Conservation (phyloP, 345 rosid species). For the Rhodamnia argentea region DNA sequence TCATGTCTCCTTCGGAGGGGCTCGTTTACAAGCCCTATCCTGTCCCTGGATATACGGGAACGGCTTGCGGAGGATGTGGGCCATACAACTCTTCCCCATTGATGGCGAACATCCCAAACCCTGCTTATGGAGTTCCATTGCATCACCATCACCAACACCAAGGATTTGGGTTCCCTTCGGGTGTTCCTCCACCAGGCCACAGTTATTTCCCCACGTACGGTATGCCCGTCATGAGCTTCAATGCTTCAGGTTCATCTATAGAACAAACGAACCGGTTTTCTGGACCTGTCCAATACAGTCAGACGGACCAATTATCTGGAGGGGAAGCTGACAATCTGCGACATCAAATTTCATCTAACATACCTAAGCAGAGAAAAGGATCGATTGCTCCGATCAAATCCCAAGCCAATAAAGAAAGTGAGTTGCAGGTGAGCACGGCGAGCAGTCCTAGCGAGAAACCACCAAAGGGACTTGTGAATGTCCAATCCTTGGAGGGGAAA, state of each 20-base stretch:
- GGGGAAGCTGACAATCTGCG: conserved; percentile 26
- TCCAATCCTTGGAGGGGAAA: conserved; percentile 10
- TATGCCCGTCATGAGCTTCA: conserved; percentile 36
- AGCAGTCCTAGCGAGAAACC: conserved; percentile 29
- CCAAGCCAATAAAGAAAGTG: conserved; percentile 25
- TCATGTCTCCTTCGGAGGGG: conserved; percentile 91
- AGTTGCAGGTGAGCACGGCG: conserved; percentile 42
- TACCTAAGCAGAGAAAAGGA: conserved; percentile 17
- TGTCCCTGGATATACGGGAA: conserved; percentile 37
- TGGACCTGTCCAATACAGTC: conserved; percentile 14
- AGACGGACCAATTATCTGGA: conserved; percentile 17
- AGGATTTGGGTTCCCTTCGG: conserved; percentile 30
- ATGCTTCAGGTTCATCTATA: conserved; percentile 27
- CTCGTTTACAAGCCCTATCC: conserved; percentile 79
- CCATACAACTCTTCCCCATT: conserved; percentile 35
- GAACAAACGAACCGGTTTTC: conserved; percentile 39
- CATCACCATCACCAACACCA: conserved; percentile 24
- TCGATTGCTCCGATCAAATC: conserved; percentile 12
- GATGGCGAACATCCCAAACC: conserved; percentile 25
- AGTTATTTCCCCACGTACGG: conserved; percentile 63
- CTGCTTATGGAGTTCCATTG: conserved; percentile 32
- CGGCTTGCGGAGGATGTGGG: conserved; percentile 36
- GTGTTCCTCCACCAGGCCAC: conserved; percentile 40
- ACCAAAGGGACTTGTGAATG: conserved; percentile 3
- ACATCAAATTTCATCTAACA: conserved; percentile 28